These are phyloP conservation scores for Lumnitzera racemosa DNA, from an alignment of 345 rosid genomes.

Conservation along the genomic window DNA sequence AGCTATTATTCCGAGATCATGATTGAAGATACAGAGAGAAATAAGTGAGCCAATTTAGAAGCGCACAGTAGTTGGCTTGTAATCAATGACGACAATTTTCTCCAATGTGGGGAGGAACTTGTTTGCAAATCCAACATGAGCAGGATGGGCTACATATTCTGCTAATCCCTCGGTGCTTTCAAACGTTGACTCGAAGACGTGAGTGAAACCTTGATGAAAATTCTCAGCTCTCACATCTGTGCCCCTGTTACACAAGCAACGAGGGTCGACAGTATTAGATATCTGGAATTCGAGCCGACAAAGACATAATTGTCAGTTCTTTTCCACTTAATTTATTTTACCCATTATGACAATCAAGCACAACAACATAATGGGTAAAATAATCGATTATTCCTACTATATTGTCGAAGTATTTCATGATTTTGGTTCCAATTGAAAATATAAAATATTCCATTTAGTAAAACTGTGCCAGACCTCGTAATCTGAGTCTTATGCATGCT, in stretches of 20 bases:
- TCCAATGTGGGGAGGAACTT: slow-evolving; percentile 38
- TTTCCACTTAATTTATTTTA: too few species aligned
- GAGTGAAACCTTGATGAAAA: slow-evolving; percentile 76
- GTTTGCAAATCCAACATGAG: slow-evolving; percentile 53
- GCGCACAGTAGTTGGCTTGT: slow-evolving; percentile 49
- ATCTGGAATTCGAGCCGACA: too few species aligned
- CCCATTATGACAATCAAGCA: too few species aligned
- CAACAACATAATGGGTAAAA: too few species aligned
- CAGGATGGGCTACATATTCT: slow-evolving; percentile 67
- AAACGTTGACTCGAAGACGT: slow-evolving; percentile 63
- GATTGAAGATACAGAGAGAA: not conserved
- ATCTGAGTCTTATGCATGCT: too few species aligned
- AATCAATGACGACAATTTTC: slow-evolving; percentile 56
- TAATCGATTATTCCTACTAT: too few species aligned
- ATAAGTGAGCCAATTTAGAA: slow-evolving; percentile 12
- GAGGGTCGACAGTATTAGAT: too few species aligned
- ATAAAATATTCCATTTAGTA: too few species aligned
- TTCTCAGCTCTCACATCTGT: slow-evolving; percentile 74
- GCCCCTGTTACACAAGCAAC: slow-evolving; percentile 38
- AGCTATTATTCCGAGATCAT: not conserved
- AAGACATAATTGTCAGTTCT: not conserved
- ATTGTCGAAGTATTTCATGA: too few species aligned
- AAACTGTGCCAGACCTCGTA: too few species aligned
- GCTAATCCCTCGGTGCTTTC: slow-evolving; percentile 64
- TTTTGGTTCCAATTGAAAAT: too few species aligned